Conservation (phyloP, 116 monocot species). For the Phalaenopsis hybrid region DNA sequence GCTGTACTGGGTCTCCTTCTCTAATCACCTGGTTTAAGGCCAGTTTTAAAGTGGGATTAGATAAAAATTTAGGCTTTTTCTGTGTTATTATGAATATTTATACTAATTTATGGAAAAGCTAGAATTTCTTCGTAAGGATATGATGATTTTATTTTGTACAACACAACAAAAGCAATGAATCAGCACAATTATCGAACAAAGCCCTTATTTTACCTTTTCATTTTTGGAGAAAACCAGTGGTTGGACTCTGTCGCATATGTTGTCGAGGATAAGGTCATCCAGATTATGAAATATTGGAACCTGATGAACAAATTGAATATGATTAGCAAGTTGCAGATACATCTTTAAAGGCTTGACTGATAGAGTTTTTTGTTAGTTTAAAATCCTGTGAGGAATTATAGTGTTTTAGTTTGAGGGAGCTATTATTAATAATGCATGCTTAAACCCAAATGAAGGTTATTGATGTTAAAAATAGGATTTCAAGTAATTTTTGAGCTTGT, state of each 20-base stretch:
- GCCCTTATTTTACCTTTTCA: conserved; percentile 31
- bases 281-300: conserved; percentile 58
- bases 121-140: background rate
- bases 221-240: conserved; percentile 55
- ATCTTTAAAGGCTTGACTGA: no score
- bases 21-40: conserved; percentile 38
- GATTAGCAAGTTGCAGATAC: background rate
- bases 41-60: background rate
- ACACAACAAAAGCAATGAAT: no score
- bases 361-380: no score
- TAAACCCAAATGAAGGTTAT: no score
- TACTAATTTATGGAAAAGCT: background rate
- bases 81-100: background rate
- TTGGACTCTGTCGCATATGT: conserved; percentile 53
- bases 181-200: background rate
- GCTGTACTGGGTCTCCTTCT: conserved; percentile 58
- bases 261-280: conserved; percentile 63
- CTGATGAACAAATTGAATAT: conserved; percentile 14
- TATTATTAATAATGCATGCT: no score
- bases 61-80: background rate
- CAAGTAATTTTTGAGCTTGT: no score
- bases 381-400: no score
- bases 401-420: no score
- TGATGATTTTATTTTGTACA: background rate
- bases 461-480: no score